Percentiles rank a stretch among this genome's conserved stretches.
Conservation (phyloP, 768 basidiomycete species). For the Rubroboletus satanas region DNA sequence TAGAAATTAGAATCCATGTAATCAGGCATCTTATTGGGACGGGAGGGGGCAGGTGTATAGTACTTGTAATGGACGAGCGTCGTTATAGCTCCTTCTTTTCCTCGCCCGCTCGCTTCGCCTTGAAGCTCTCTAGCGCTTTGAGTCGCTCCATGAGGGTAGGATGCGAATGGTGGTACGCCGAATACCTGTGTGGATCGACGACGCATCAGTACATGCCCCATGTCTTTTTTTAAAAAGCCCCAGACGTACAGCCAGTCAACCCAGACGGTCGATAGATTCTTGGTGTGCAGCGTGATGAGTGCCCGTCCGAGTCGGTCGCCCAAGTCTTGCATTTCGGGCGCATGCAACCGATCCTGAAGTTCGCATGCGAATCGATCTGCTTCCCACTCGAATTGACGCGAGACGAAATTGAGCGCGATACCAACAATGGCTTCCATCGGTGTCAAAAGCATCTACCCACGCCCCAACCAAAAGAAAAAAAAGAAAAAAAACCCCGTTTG, state of each 20-base stretch:
- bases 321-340: conserved; percentile 72
- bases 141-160: conserved; percentile 91
- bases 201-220: not conserved
- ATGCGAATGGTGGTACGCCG: conserved; percentile 94
- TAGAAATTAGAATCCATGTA: not conserved
- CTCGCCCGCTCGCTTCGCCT: conserved; percentile 35
- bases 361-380: conserved; percentile 86
- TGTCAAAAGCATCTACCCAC: conserved; percentile 65
- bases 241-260: conserved; percentile 76
- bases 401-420: conserved; percentile 76
- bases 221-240: not conserved
- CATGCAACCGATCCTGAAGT: conserved; percentile 46
- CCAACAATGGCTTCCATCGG: conserved; percentile 73
- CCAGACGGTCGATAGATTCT: conserved; percentile 92
- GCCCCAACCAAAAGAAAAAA: not conserved
- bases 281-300: conserved; percentile 80
- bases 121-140: conserved; percentile 71
- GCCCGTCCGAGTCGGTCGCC: conserved; percentile 81
- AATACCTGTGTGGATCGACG: conserved; percentile 54
- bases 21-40: not conserved
- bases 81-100: conserved; percentile 27
- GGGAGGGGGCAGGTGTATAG: too few species aligned
- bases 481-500: too few species aligned
- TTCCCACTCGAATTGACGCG: conserved; percentile 86
- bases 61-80: not conserved